Conservation (phyloP, 1,139 yeast species). For the Geotrichum bryndzae region DNA sequence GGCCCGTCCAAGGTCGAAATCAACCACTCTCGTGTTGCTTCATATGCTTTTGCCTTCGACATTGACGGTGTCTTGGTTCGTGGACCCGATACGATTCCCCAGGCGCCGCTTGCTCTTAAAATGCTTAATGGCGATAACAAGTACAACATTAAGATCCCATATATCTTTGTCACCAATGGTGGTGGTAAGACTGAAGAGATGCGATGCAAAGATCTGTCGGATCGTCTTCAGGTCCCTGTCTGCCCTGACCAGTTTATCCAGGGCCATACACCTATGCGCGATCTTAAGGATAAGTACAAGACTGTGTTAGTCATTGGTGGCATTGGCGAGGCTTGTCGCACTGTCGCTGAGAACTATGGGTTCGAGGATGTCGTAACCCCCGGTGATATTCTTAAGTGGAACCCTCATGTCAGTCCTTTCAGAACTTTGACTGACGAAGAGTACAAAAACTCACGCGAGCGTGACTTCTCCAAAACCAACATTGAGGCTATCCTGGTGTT, state of each 20-base stretch:
- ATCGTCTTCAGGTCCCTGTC: constrained; percentile 53
- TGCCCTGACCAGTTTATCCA: constrained; percentile 76
- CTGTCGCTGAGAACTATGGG: constrained; percentile 73
- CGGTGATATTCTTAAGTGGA: constrained; percentile 77
- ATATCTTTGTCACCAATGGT: constrained; percentile 81
- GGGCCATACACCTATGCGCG: constrained; percentile 87
- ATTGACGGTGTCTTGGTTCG: constrained; percentile 78
- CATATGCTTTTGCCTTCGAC: constrained; percentile 82
- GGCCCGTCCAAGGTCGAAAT: constrained; percentile 16
- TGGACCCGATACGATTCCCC: constrained; percentile 75
- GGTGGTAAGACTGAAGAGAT: constrained; percentile 77
- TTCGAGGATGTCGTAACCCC: constrained; percentile 72
- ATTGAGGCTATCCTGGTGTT: constrained; percentile 72
- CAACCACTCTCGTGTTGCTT: constrained; percentile 45
- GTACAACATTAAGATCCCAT: constrained; percentile 76
- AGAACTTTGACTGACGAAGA: constrained; percentile 72
- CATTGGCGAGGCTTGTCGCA: constrained; percentile 71
- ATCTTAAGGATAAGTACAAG: constrained; percentile 56
- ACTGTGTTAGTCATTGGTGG: constrained; percentile 84
- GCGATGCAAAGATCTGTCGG: constrained; percentile 61
- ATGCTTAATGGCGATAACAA: constrained; percentile 70
- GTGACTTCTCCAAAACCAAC: constrained; percentile 56
- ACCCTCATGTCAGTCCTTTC: constrained; percentile 77
- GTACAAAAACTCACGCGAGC: constrained; percentile 46
- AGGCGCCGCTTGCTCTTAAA: constrained; percentile 63